Percentiles rank a stretch among this genome's conserved stretches.
Conservation (phyloP, 2,329 filamentous ascomycete species). For the Paraphaeosphaeria sporulosa region DNA sequence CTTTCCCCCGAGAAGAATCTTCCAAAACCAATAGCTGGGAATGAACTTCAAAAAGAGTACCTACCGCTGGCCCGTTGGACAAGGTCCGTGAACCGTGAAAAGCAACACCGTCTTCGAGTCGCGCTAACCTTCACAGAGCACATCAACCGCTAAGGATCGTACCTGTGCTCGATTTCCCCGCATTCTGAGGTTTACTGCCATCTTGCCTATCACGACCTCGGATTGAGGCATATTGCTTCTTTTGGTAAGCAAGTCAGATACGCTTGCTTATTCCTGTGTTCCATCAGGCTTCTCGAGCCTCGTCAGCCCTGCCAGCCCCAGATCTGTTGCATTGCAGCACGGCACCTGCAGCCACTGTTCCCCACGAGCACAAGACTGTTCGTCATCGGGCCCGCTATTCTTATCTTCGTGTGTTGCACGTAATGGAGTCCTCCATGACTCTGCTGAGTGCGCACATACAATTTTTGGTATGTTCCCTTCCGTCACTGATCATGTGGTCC, state of each 20-base stretch:
- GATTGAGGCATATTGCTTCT: slow-evolving; percentile 36
- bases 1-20: slow-evolving; percentile 11
- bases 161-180: slow-evolving; percentile 26
- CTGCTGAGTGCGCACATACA: slow-evolving; percentile 58
- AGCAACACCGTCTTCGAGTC: neutral
- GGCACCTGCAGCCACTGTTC: slow-evolving; percentile 36
- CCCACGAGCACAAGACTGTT: slow-evolving; percentile 38
- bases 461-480: slow-evolving; percentile 54
- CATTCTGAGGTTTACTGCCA: slow-evolving; percentile 19
- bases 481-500: slow-evolving; percentile 31
- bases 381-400: slow-evolving; percentile 38
- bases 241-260: slow-evolving; percentile 28
- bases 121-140: slow-evolving; percentile 36
- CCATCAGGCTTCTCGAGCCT: slow-evolving; percentile 27
- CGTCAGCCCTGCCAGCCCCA: slow-evolving; percentile 37
- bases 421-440: slow-evolving; percentile 55
- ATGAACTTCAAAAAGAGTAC: slow-evolving; percentile 54
- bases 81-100: slow-evolving; percentile 26
- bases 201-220: slow-evolving; percentile 28
- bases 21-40: slow-evolving; percentile 26
- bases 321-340: slow-evolving; percentile 29
- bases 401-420: slow-evolving; percentile 40
- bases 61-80: slow-evolving; percentile 55
- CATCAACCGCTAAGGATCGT: slow-evolving; percentile 49
- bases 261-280: slow-evolving; percentile 38